phyloP scores from a whole-genome alignment of 164 flowering plant genomes.

The Liriodendron chinense region DNA sequence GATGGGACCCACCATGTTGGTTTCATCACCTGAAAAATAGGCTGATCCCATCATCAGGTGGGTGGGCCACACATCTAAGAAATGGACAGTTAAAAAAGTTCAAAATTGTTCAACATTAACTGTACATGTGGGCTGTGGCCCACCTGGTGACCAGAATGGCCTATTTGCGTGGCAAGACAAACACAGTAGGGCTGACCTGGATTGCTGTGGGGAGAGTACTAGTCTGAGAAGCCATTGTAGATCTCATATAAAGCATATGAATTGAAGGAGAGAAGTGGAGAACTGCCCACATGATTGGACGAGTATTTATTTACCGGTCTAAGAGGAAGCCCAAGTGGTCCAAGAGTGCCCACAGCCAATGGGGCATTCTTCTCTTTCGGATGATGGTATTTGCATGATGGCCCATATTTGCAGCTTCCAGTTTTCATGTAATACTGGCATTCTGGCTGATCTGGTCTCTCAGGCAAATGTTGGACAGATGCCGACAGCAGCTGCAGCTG shows the following conservation, averaged over 20 bases:
- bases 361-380: slow-evolving; percentile 60
- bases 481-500: slow-evolving; percentile 29
- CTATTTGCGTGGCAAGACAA: no score
- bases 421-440: slow-evolving; percentile 73
- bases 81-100: background rate
- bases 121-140: background rate
- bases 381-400: slow-evolving; percentile 77
- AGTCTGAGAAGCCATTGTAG: background rate
- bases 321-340: slow-evolving; percentile 63
- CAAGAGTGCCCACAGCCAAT: slow-evolving; percentile 28
- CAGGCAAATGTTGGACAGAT: slow-evolving; percentile 40
- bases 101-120: background rate
- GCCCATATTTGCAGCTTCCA: slow-evolving; percentile 80
- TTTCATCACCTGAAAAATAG: background rate
- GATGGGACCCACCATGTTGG: background rate
- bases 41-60: background rate
- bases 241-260: background rate
- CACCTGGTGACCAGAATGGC: background rate
- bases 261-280: background rate
- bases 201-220: background rate
- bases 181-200: background rate
- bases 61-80: background rate
- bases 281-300: background rate
- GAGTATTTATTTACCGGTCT: slow-evolving; percentile 60
- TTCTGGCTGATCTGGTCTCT: slow-evolving; percentile 81